A percentile compares a stretch with the other conserved stretches of the same genome.
These are phyloP conservation scores for Poa annua DNA, from an alignment of 176 grass and related monocot genomes.

Conservation along the genomic window DNA sequence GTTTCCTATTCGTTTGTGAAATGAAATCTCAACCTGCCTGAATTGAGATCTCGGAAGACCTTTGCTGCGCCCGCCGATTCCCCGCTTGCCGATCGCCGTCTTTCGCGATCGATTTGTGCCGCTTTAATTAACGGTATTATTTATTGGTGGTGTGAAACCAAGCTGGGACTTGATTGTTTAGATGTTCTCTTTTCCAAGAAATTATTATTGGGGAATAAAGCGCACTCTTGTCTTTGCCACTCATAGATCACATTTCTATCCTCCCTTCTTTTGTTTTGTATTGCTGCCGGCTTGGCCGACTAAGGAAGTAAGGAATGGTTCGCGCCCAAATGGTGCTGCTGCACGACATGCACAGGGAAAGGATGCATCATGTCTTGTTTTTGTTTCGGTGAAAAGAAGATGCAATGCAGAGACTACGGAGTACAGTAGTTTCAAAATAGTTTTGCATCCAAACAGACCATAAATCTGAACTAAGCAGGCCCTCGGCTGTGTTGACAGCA, in stretches of 20 bases:
- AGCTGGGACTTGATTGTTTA: conserved; percentile 28
- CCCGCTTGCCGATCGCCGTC: conserved; percentile 23
- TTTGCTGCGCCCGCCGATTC: conserved; percentile 42
- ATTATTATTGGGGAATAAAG: conserved; percentile 43
- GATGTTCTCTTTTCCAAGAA: background rate
- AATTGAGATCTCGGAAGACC: conserved; percentile 45
- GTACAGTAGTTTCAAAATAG: too few species aligned
- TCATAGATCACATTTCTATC: conserved; percentile 15
- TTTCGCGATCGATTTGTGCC: conserved; percentile 40
- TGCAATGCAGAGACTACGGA: background rate
- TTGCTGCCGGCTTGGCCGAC: conserved; percentile 32
- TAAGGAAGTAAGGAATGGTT: conserved; percentile 51
- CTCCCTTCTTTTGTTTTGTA: background rate
- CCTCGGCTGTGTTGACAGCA: background rate
- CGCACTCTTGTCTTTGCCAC: conserved; percentile 30
- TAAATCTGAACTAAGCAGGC: background rate
- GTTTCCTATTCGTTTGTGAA: conserved; percentile 25
- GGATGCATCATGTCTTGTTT: background rate
- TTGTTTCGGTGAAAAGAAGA: background rate
- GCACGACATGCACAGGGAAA: background rate
- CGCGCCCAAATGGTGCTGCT: background rate
- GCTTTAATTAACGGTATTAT: conserved; percentile 43
- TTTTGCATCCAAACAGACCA: too few species aligned
- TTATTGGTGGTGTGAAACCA: conserved; percentile 43
- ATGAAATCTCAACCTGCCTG: conserved; percentile 46